Conservation (phyloP, 202 grass and related monocot genomes). For the Brachypodium distachyon region DNA sequence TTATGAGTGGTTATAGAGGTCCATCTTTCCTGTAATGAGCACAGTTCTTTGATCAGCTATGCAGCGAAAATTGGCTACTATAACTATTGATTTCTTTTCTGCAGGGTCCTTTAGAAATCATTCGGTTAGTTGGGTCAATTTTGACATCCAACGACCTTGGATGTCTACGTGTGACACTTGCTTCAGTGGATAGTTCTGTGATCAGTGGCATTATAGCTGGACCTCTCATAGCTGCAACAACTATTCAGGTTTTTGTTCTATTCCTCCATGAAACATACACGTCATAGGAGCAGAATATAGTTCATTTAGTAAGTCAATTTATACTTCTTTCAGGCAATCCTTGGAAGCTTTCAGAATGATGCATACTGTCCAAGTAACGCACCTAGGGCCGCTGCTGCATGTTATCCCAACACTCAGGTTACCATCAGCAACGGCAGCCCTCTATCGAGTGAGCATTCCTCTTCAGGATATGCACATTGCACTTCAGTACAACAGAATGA, state of each 20-base stretch:
- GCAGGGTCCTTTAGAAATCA: conserved; percentile 62
- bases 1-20: neutral
- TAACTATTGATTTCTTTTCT: neutral
- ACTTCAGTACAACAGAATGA: neutral
- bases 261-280: neutral
- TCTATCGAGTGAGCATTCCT: neutral
- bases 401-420: neutral
- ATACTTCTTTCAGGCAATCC: conserved; percentile 33
- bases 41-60: neutral
- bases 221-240: conserved; percentile 36
- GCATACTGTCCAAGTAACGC: conserved; percentile 16
- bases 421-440: neutral
- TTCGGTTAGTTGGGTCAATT: conserved; percentile 37
- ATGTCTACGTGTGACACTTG: conserved; percentile 42
- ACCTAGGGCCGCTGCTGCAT: neutral
- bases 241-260: conserved; percentile 31
- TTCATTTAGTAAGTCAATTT: neutral
- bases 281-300: neutral
- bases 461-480: neutral
- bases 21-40: neutral
- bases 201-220: conserved; percentile 40
- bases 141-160: conserved; percentile 25
- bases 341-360: conserved; percentile 41
- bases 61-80: neutral
- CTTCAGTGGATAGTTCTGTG: conserved; percentile 35